These are phyloP conservation scores for Silybum marianum DNA, from an alignment of 129 eudicot genomes.

Conservation along the genomic window DNA sequence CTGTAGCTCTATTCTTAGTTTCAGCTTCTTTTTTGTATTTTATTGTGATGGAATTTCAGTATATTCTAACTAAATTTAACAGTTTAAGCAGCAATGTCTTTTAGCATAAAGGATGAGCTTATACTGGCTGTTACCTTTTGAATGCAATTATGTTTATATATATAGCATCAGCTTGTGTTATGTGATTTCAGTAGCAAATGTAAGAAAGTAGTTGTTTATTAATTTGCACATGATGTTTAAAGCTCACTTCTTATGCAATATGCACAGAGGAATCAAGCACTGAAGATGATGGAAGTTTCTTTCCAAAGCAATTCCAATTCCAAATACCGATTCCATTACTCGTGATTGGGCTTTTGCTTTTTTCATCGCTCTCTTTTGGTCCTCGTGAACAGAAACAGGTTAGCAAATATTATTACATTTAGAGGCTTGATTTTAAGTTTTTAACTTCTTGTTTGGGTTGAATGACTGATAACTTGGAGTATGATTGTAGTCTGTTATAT, in stretches of 20 bases:
- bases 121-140: not conserved
- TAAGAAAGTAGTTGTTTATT: not conserved
- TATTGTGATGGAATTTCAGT: not conserved
- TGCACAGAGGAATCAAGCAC: conserved; percentile 74
- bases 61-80: not conserved
- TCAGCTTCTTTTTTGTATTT: not conserved
- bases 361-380: conserved; percentile 55
- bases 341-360: conserved; percentile 59
- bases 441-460: not conserved
- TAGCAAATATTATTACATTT: not conserved
- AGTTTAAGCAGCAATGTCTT: not conserved
- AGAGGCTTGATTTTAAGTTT: conserved; percentile 1
- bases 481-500: not conserved
- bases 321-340: conserved; percentile 60
- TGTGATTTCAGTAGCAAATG: not conserved
- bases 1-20: not conserved
- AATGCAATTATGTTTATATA: not conserved
- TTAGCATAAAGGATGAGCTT: not conserved
- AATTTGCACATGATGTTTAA: not conserved
- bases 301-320: conserved; percentile 61
- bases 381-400: conserved; percentile 81
- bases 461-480: not conserved
- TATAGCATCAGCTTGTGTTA: not conserved
- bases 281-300: conserved; percentile 59
- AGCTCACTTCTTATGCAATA: not conserved